phyloP scores from a whole-genome alignment of 495 filamentous ascomycete genomes.

The Friedmanniomyces endolithicus region DNA sequence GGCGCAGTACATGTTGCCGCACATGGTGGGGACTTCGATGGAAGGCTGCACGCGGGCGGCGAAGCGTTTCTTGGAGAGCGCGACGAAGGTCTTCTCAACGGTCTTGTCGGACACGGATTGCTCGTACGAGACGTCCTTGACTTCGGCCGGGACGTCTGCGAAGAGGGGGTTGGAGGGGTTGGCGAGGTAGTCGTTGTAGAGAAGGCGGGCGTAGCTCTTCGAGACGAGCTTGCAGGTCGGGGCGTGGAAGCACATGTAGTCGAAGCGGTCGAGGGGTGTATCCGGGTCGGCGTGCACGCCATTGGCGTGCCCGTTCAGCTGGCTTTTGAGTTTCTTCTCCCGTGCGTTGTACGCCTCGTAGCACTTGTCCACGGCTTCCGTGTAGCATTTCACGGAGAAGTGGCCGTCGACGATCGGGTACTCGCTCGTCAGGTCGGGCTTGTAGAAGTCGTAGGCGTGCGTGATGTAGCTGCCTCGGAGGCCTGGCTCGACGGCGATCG shows the following conservation, averaged over 20 bases:
- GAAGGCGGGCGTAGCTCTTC: constrained; percentile 86
- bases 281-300: constrained; percentile 41
- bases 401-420: constrained; percentile 96
- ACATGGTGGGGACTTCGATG: constrained; percentile 81
- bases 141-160: constrained; percentile 71
- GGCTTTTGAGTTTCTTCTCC: constrained; percentile 53
- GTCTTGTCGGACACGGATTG: constrained; percentile 81
- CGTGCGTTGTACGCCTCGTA: constrained; percentile 91
- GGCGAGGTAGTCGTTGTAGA: constrained; percentile 91
- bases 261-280: constrained; percentile 79
- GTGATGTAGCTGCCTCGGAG: constrained; percentile 84
- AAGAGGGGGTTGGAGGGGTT: constrained; percentile 69
- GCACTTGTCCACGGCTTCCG: constrained; percentile 83
- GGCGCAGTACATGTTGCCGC: constrained; percentile 98
- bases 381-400: constrained; percentile 91
- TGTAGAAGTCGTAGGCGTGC: constrained; percentile 98
- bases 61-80: constrained; percentile 88
- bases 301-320: constrained; percentile 47
- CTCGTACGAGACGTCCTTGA: constrained; percentile 73
- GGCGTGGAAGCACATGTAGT: constrained; percentile 90
- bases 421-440: constrained; percentile 94
- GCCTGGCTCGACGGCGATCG: constrained; percentile 81
- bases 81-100: constrained; percentile 96
- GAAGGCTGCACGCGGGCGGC: constrained; percentile 72
- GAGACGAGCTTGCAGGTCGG: constrained; percentile 95